These are phyloP conservation scores for Paecilomyces sp. DNA, from an alignment of 2,329 filamentous ascomycete genomes.

Conservation along the genomic window DNA sequence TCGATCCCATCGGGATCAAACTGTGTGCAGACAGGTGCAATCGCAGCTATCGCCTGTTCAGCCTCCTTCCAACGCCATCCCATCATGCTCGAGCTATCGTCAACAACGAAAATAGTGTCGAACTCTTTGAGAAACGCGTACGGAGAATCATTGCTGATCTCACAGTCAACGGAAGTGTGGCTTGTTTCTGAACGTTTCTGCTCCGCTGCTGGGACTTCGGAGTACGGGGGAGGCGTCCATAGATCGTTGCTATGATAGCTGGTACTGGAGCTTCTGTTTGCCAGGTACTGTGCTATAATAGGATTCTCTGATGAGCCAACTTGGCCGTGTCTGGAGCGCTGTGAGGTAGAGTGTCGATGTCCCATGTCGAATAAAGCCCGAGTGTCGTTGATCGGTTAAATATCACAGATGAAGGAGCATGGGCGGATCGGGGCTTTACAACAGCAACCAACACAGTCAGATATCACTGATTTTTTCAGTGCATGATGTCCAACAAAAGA, in stretches of 20 bases:
- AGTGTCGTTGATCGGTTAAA: background rate
- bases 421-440: background rate
- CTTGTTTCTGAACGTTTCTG: background rate
- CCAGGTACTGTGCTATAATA: background rate
- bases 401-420: background rate
- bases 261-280: conserved; percentile 2
- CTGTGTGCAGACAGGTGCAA: conserved; percentile 73
- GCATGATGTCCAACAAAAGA: too few relatives aligned
- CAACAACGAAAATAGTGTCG: conserved; percentile 84
- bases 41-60: conserved; percentile 58
- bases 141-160: conserved; percentile 52
- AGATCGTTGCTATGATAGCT: background rate
- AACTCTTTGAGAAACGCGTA: conserved; percentile 73
- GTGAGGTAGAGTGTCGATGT: background rate
- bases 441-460: background rate
- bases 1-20: conserved; percentile 83
- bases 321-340: background rate
- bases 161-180: conserved; percentile 29
- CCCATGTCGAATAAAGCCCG: background rate
- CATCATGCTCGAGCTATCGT: conserved; percentile 84
- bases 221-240: conserved; percentile 3
- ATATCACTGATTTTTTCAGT: background rate
- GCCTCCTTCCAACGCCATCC: conserved; percentile 73
- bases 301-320: background rate
- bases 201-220: conserved; percentile 25